Conservation (phyloP, 345 rosid genomes). For the Odontarrhena argentea region DNA sequence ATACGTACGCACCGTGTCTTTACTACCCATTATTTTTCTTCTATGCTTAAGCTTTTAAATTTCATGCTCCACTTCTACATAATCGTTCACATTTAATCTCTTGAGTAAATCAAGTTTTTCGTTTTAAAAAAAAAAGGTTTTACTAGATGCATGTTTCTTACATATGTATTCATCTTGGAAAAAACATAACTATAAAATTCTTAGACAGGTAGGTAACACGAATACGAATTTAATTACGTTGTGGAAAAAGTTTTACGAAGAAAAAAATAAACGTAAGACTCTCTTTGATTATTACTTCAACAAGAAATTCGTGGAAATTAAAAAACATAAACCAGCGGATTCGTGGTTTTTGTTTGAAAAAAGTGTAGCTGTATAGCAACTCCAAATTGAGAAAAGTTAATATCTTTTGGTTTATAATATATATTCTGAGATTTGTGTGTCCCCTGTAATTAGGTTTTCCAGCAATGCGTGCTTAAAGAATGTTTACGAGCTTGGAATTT, state of each 20-base stretch:
- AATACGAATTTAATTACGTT: too few species aligned
- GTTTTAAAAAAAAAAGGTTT: too few species aligned
- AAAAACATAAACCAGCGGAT: neutral
- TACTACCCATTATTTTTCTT: neutral
- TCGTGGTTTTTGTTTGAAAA: slow-evolving; percentile 17
- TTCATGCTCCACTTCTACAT: neutral
- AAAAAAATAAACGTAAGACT: neutral
- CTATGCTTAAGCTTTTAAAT: too few species aligned
- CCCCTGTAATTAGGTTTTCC: slow-evolving; percentile 22
- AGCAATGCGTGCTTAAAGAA: slow-evolving; percentile 33
- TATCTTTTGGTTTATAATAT: slow-evolving; percentile 16
- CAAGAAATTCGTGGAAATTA: neutral
- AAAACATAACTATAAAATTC: neutral
- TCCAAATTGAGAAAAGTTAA: slow-evolving; percentile 28
- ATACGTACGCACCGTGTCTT: slow-evolving; percentile 15
- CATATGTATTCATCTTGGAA: neutral
- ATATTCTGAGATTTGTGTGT: slow-evolving; percentile 18
- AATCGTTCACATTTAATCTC: neutral
- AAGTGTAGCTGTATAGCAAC: slow-evolving; percentile 28
- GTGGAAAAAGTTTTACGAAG: too few species aligned
- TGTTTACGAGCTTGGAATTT: neutral
- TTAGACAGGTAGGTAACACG: neutral
- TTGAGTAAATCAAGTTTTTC: neutral
- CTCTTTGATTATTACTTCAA: slow-evolving; percentile 1
- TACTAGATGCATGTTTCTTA: neutral